These are phyloP conservation scores for Toxoplasma gondii DNA, from an alignment of 169 alveolate genomes.

Conservation along the genomic window DNA sequence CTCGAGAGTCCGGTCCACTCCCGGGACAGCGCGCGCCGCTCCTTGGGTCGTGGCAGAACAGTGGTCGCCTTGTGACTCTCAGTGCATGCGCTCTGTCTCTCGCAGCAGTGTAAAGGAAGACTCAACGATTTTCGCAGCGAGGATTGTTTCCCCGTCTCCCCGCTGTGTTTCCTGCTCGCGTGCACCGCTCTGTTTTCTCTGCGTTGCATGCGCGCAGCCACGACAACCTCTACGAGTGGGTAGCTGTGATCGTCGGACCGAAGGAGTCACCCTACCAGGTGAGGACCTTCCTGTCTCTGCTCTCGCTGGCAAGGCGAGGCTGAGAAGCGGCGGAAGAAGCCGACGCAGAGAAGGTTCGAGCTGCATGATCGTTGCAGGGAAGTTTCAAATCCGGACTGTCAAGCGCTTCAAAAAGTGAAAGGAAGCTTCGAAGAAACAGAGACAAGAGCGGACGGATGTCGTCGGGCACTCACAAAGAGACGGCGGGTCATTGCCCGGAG, in stretches of 20 bases:
- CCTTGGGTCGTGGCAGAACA: too few species aligned
- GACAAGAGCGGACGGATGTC: not conserved
- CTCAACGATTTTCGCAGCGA: too few species aligned
- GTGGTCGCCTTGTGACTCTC: too few species aligned
- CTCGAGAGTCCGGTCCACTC: too few species aligned
- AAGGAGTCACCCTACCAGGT: conserved; percentile 93
- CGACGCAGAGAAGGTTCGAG: not conserved
- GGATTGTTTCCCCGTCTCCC: too few species aligned
- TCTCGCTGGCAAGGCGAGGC: not conserved
- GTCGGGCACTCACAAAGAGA: not conserved
- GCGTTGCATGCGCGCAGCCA: conserved; percentile 70
- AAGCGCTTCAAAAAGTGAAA: not conserved
- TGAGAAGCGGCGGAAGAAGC: not conserved
- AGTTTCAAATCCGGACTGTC: too few species aligned
- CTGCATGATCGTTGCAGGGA: not conserved
- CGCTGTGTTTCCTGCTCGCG: not conserved
- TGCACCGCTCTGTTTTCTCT: not conserved
- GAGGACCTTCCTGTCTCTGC: not conserved
- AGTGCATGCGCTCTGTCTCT: too few species aligned
- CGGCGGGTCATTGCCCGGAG: not conserved
- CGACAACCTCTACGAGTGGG: conserved; percentile 86
- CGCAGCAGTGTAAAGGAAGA: too few species aligned
- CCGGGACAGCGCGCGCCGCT: too few species aligned
- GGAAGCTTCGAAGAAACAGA: not conserved
- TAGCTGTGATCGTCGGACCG: conserved; percentile 91